Percentiles rank a stretch among this genome's conserved stretches.
Evolutionary conservation across 164 flowering plant species (phyloP).

Genomic region (Tetracentron sinense): DNA sequence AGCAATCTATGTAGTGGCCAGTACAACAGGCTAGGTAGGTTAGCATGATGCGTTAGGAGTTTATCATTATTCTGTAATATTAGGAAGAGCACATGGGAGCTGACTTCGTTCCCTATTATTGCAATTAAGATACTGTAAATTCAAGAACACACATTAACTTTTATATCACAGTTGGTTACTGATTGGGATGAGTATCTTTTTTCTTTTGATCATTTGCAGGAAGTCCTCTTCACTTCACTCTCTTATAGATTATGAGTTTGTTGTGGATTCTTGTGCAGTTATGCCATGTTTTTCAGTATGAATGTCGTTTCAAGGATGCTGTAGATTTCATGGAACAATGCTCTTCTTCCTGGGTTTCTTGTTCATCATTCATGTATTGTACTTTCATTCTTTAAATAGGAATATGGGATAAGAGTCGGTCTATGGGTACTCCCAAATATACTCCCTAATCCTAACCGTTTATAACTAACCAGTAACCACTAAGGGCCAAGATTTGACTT

Average conservation of each 20-base stretch:
- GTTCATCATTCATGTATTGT: conserved; percentile 73
- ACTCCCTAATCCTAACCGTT: too few species aligned
- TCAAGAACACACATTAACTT: not conserved
- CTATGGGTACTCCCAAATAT: too few species aligned
- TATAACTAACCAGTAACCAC: too few species aligned
- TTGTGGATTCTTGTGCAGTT: conserved; percentile 47
- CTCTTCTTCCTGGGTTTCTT: conserved; percentile 69
- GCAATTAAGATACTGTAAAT: too few species aligned
- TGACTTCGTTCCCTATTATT: not conserved
- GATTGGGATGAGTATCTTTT: not conserved
- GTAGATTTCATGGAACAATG: conserved; percentile 79
- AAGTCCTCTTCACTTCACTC: not conserved
- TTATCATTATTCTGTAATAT: too few species aligned
- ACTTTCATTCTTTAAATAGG: conserved; percentile 3
- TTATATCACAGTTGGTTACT: not conserved
- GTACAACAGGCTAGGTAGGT: not conserved
- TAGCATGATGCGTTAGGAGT: not conserved
- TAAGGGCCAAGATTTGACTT: too few species aligned
- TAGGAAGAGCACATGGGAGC: not conserved
- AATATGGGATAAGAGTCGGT: too few species aligned
- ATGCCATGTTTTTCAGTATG: conserved; percentile 84
- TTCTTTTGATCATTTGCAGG: not conserved
- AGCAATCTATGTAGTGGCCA: not conserved
- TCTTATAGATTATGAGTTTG: not conserved
- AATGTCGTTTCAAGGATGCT: conserved; percentile 85